phyloP scores from a whole-genome alignment of 768 basidiomycete species.

The Tephrocybe sp. region DNA sequence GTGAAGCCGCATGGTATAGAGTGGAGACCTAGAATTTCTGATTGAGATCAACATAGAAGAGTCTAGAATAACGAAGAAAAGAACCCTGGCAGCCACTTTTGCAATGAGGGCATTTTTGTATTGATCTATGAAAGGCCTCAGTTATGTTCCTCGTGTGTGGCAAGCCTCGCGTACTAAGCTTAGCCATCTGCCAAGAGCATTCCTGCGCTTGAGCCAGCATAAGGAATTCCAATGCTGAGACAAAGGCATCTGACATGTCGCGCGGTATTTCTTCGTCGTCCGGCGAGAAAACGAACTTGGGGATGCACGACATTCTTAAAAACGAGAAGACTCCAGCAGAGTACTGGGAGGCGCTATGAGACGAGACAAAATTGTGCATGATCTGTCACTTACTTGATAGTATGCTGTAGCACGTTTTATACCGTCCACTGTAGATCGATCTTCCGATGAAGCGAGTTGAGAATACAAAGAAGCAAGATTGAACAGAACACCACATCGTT shows the following conservation, averaged over 20 bases:
- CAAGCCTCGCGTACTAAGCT: conserved; percentile 55
- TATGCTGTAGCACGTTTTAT: conserved; percentile 73
- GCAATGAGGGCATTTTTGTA: conserved; percentile 83
- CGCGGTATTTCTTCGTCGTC: conserved; percentile 52
- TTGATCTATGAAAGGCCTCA: conserved; percentile 37
- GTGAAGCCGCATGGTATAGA: conserved; percentile 55
- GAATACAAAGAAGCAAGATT: conserved; percentile 88
- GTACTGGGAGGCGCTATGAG: conserved; percentile 33
- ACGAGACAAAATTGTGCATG: neutral
- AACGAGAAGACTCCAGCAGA: conserved; percentile 74
- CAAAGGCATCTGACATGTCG: conserved; percentile 65
- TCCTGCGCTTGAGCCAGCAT: conserved; percentile 96
- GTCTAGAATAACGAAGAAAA: neutral
- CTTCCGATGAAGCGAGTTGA: conserved; percentile 68
- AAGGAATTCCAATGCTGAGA: conserved; percentile 65
- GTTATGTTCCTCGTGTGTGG: conserved; percentile 8
- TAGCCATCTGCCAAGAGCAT: conserved; percentile 93
- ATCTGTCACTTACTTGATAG: conserved; percentile 56
- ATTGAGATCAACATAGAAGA: neutral
- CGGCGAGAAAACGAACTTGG: conserved; percentile 44
- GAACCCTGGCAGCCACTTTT: conserved; percentile 74
- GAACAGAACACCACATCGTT: conserved; percentile 75
- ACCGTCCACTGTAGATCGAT: conserved; percentile 72
- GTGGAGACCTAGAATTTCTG: conserved; percentile 45
- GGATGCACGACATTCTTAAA: conserved; percentile 50